phyloP scores from a whole-genome alignment of 2,329 filamentous ascomycete species.

The Ophiostoma pallidulum region DNA sequence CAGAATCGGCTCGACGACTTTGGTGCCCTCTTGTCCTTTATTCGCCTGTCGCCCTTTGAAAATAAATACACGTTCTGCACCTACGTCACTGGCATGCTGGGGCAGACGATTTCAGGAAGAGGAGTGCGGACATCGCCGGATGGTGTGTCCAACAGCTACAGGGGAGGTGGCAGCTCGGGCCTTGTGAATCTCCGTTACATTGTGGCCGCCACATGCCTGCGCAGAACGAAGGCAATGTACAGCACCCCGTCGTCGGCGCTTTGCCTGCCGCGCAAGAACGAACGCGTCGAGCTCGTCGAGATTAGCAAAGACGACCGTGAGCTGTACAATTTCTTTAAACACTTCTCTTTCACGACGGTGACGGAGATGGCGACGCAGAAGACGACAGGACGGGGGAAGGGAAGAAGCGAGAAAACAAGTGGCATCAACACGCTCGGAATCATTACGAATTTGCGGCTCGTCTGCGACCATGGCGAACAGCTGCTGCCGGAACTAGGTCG shows the following conservation, averaged over 20 bases:
- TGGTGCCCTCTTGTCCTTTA: conserved; percentile 40
- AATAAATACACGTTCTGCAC: conserved; percentile 7
- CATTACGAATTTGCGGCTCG: background rate
- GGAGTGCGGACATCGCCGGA: too few relatives aligned
- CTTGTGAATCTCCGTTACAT: too few relatives aligned
- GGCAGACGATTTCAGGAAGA: too few relatives aligned
- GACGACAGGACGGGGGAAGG: too few relatives aligned
- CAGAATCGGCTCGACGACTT: conserved; percentile 45
- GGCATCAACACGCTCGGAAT: background rate
- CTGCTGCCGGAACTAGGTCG: background rate
- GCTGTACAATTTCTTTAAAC: too few relatives aligned
- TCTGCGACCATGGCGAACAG: background rate
- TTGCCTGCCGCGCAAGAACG: conserved; percentile 33
- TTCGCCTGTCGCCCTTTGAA: conserved; percentile 33
- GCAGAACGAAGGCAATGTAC: conserved; percentile 3
- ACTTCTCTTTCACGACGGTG: too few relatives aligned
- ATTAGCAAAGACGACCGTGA: too few relatives aligned
- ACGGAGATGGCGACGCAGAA: background rate
- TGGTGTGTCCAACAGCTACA: too few relatives aligned
- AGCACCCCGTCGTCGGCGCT: conserved; percentile 32
- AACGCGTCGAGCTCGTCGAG: conserved; percentile 31
- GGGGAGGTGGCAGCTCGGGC: too few relatives aligned
- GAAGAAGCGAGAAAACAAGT: too few relatives aligned
- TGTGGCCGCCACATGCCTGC: too few relatives aligned
- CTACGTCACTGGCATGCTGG: too few relatives aligned